A percentile compares a stretch with the other conserved stretches of the same genome.
Evolutionary conservation across 2,329 filamentous ascomycete genomes (phyloP).

Genomic region (Daldinia sp.): DNA sequence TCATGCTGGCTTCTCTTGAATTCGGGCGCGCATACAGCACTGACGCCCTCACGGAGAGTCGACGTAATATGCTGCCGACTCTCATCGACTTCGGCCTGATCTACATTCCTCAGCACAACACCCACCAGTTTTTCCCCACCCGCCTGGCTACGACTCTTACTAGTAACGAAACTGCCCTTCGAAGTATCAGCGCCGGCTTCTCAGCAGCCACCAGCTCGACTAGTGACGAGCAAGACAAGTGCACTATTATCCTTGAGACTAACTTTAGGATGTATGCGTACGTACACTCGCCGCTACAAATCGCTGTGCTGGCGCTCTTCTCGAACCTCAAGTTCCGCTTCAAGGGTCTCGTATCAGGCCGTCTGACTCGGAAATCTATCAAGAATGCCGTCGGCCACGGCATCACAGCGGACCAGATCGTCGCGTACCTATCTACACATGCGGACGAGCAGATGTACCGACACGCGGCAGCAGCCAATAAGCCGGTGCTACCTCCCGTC

Average conservation of each 20-base stretch:
- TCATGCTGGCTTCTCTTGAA: conserved; percentile 92
- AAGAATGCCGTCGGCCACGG: conserved; percentile 87
- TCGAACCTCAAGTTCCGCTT: conserved; percentile 89
- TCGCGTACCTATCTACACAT: conserved; percentile 90
- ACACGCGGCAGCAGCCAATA: conserved; percentile 66
- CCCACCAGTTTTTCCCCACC: conserved; percentile 84
- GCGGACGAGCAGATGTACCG: conserved; percentile 94
- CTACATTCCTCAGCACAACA: conserved; percentile 72
- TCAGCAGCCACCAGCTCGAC: conserved; percentile 67
- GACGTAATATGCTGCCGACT: conserved; percentile 89
- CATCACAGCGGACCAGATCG: conserved; percentile 95
- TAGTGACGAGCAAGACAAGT: conserved; percentile 65
- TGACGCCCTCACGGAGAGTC: conserved; percentile 81
- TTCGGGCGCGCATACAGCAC: conserved; percentile 93
- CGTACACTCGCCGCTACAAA: conserved; percentile 92
- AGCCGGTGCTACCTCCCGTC: conserved; percentile 88
- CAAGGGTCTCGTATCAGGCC: conserved; percentile 92
- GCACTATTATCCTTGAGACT: conserved; percentile 95
- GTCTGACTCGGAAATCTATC: conserved; percentile 89
- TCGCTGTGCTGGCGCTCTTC: conserved; percentile 93
- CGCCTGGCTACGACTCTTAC: conserved; percentile 94
- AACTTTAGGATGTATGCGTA: conserved; percentile 99
- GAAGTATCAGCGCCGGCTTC: conserved; percentile 76
- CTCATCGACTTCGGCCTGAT: conserved; percentile 94
- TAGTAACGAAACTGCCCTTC: conserved; percentile 75